Conservation (phyloP, 257 asterid genomes). For the Mitragyna speciosa region DNA sequence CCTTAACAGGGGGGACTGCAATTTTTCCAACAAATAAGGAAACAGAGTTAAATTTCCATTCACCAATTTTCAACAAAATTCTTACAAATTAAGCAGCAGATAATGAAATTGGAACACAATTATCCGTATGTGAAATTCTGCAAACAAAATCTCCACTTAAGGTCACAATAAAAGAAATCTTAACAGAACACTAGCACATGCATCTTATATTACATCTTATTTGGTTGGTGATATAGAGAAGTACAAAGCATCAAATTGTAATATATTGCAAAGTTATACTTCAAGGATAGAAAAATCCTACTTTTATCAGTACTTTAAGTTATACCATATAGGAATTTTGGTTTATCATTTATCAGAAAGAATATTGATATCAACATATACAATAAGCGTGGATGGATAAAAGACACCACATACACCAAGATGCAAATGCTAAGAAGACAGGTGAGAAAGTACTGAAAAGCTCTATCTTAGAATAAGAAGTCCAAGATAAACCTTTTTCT, state of each 20-base stretch:
- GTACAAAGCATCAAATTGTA: not conserved
- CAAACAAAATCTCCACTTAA: not conserved
- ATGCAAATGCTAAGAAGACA: not conserved
- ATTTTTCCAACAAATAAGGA: conserved; percentile 21
- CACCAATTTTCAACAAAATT: not conserved
- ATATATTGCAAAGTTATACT: not conserved
- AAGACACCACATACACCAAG: not conserved
- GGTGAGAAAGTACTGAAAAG: not conserved
- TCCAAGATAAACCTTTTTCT: not conserved
- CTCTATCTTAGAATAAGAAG: not conserved
- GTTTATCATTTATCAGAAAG: no score
- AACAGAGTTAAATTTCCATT: not conserved
- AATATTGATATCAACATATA: no score
- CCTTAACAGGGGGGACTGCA: conserved; percentile 65
- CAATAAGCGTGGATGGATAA: not conserved
- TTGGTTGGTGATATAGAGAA: not conserved
- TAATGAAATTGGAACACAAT: not conserved
- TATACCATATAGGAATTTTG: not conserved
- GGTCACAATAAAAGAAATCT: not conserved
- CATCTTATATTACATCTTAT: not conserved
- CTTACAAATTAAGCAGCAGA: not conserved
- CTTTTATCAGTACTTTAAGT: no score
- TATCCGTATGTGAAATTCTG: not conserved
- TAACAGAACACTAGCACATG: not conserved
- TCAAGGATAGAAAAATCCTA: no score